Evolutionary conservation across 2,329 filamentous ascomycete genomes (phyloP).

Genomic region (Paraconiothyrium sp.): DNA sequence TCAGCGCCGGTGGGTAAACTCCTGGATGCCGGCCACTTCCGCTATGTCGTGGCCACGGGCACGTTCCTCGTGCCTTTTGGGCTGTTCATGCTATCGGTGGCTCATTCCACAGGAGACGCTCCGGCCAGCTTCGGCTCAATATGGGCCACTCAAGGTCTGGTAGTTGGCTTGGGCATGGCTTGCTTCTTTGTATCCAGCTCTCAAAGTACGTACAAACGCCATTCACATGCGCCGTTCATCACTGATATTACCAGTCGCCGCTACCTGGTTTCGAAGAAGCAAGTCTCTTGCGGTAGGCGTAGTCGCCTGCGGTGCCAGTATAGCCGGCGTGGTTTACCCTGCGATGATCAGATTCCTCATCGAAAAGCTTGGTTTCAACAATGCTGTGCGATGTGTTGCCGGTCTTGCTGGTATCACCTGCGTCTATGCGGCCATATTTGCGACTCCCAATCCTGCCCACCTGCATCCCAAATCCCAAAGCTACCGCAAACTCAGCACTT

Average conservation of each 20-base stretch:
- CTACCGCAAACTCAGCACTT: slow-evolving; percentile 51
- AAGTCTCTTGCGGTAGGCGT: slow-evolving; percentile 61
- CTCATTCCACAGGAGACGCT: slow-evolving; percentile 50
- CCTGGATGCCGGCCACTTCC: slow-evolving; percentile 58
- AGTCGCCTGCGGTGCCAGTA: slow-evolving; percentile 61
- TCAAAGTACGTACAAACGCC: slow-evolving; percentile 51
- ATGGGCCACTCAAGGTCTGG: slow-evolving; percentile 59
- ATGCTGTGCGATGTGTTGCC: slow-evolving; percentile 55
- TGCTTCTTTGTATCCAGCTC: slow-evolving; percentile 63
- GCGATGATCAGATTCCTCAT: slow-evolving; percentile 58
- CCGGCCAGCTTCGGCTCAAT: slow-evolving; percentile 55
- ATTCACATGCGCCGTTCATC: not conserved
- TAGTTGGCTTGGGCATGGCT: slow-evolving; percentile 61
- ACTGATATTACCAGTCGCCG: slow-evolving; percentile 52
- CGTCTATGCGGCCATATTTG: slow-evolving; percentile 54
- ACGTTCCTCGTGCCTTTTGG: slow-evolving; percentile 54
- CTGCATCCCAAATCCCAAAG: slow-evolving; percentile 49
- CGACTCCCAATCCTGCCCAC: slow-evolving; percentile 55
- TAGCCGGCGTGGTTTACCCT: slow-evolving; percentile 59
- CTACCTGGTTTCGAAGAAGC: slow-evolving; percentile 60
- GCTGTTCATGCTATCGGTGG: slow-evolving; percentile 56
- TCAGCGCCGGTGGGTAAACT: slow-evolving; percentile 59
- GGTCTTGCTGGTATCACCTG: slow-evolving; percentile 53
- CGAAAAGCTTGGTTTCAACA: slow-evolving; percentile 55
- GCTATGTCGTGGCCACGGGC: slow-evolving; percentile 53